Evolutionary conservation across 805 yeast species (phyloP), one percentile per base, ranked within the genome.

Genomic region (Metschnikowia colocasiae): DNA sequence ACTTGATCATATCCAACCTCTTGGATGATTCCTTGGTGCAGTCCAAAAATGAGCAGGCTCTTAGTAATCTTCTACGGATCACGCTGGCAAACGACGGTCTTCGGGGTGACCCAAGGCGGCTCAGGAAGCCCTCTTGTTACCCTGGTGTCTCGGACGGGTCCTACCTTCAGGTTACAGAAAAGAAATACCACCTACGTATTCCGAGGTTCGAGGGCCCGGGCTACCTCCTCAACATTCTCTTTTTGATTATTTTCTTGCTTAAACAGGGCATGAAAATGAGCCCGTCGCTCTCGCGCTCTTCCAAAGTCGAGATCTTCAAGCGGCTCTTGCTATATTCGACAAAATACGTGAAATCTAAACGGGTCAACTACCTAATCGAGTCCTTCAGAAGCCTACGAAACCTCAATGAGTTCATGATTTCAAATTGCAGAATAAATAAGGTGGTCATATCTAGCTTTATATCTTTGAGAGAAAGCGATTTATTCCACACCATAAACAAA

Each of bases 1-100:
- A 59, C 50, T 51, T 73, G 26, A 59, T 73, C 3, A 57, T 68
- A 4, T 69, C 74, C 4, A 67, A 67, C 45, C 56, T 73, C 12
- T 51, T 73, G 34, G 75, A 73, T 47, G 73, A 69, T 45, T 54
- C 73, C 3, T 64, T 72, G 65, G 64, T 68, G 20, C 55, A 71
- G n/a, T 70, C 75, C 16, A 72, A 72, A 45, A 71, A 69, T 43
- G 75, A 73, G 31, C 73, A 67, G 51, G 58, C 65, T 7, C 55
- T 68, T 32, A 48, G 47, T 26, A 58, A 55, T 35, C 45, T 62
- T 20, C 35, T 50, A 3, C 44, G 40, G 27, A 36, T 46, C 18
- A 36, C 35, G 27, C 18, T 38, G 9, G 6, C 44, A n/a, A 45
- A 43, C 16, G 47, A 46, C 16, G 19, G n/a, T 7, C 23, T 40